Percentiles rank a stretch among this genome's conserved stretches.
Conservation (phyloP, 129 eudicot species). For the Pseudognaphalium luteoalbum region DNA sequence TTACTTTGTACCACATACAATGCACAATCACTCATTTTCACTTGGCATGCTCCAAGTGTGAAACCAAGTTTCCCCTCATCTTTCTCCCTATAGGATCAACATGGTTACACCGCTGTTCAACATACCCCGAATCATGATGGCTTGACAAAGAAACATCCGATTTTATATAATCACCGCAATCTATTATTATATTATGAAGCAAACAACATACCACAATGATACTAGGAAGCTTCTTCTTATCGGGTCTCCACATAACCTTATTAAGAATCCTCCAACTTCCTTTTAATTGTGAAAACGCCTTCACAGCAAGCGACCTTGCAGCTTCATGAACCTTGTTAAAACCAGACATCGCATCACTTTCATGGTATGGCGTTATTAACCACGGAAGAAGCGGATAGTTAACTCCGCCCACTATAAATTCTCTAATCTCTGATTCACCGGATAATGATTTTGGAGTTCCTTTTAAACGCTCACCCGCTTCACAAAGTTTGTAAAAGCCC, state of each 20-base stretch:
- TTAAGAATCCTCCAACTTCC: slow-evolving; percentile 98
- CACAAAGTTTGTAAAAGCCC: slow-evolving; percentile 78
- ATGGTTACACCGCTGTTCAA: slow-evolving; percentile 56
- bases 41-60: slow-evolving; percentile 43
- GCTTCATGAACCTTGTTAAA: slow-evolving; percentile 63
- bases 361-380: slow-evolving; percentile 68
- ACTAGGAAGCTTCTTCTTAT: slow-evolving; percentile 88
- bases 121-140: slow-evolving; percentile 80
- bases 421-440: slow-evolving; percentile 51
- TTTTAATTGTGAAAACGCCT: slow-evolving; percentile 73
- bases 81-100: slow-evolving; percentile 61
- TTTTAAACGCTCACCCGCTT: slow-evolving; percentile 64
- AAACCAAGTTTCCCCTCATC: slow-evolving; percentile 57
- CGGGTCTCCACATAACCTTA: slow-evolving; percentile 99
- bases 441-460: slow-evolving; percentile 37
- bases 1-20: not conserved
- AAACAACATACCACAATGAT: slow-evolving; percentile 88
- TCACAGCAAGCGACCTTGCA: slow-evolving; percentile 60
- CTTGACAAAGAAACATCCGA: slow-evolving; percentile 58
- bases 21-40: slow-evolving; percentile 14
- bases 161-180: slow-evolving; percentile 68
- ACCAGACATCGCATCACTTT: slow-evolving; percentile 38
- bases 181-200: slow-evolving; percentile 90
- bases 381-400: slow-evolving; percentile 94
- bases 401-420: slow-evolving; percentile 70